Base-by-base conservation (phyloP, 2,329 filamentous ascomycete species). In the Eurotiales sp. region DNA sequence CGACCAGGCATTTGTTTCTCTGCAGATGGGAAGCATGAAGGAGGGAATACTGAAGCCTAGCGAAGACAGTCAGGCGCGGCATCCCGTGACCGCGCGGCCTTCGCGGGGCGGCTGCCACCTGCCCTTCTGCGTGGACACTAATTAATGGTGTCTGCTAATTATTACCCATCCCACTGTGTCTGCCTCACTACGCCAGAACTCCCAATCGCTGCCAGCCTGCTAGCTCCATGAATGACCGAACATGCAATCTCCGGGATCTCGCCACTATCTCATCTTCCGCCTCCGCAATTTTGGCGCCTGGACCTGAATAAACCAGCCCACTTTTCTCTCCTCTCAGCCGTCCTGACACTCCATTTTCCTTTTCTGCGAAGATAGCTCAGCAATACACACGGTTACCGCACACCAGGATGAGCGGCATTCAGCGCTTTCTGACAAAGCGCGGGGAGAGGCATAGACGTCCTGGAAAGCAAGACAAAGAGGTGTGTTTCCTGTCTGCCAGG, bases 361-460 rank as follows among this genome's bases (percentile, higher is more conserved):
- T 27, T 27, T 10, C 25, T 27, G 25, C 5, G 34, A 19, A 21
- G 10, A 37, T 3, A 8, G 21, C 10, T 19, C 17, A 10, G 21
- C 15, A 10, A 37, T 19, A 37, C 15, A 2, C 15, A 17, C 34
- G 11, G 34, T 5, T 37, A 6, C 21, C 40, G 19, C 11, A 15
- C 2, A 10, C 40, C 23, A 23, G 5, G 15, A 73, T 73, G 71
- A 71, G 66, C 59, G 67, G 70, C 1, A 69, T 74, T 47, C 70
- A 72, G 50, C 62, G 66, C 34, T 71, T 73, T 50, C 63, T 74
- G 49, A 69, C 68, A 4, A 67, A 64, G 47, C 66, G 70, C 36
- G 52, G 52, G 17, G 70, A 73, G 51, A 66, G 61, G 46, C 59
- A 64, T 45, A 62, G 59, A 46, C 60, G 60, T 50, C 29, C 58